phyloP scores from a whole-genome alignment of 2,329 filamentous ascomycete genomes.

The Botryotinia convoluta region DNA sequence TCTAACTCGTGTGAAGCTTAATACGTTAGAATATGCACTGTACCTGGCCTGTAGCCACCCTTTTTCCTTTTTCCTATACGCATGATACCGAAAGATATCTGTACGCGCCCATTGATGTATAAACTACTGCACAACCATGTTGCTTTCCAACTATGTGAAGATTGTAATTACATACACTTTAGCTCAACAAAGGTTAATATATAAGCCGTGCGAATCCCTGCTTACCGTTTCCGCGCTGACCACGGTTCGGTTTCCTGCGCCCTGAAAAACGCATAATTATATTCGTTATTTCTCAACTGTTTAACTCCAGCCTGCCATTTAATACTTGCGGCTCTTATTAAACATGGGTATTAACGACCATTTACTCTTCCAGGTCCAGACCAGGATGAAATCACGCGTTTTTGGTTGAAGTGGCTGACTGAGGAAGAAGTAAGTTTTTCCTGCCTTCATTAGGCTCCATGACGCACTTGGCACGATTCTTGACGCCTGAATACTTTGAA shows the following conservation, averaged over 20 bases:
- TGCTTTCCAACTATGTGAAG: not conserved
- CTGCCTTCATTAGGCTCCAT: conserved; percentile 3
- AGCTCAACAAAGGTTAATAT: conserved; percentile 17
- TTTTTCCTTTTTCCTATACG: not conserved
- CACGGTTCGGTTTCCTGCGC: conserved; percentile 2
- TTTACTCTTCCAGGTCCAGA: conserved; percentile 9
- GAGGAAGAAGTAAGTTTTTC: conserved; percentile 7
- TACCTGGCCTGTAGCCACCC: not conserved
- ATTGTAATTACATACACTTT: conserved; percentile 13
- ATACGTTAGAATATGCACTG: not conserved
- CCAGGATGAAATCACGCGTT: not conserved
- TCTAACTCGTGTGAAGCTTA: not conserved
- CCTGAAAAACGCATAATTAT: not conserved
- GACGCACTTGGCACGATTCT: conserved; percentile 10
- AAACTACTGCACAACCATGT: not conserved
- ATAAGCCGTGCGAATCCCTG: conserved; percentile 8
- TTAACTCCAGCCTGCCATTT: not conserved
- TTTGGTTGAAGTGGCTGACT: conserved; percentile 18
- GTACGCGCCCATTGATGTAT: not conserved
- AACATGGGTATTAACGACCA: not conserved
- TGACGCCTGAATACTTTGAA: conserved; percentile 3
- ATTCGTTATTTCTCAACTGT: not conserved
- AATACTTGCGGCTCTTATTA: conserved; percentile 6
- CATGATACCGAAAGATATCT: not conserved
- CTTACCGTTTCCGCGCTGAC: conserved; percentile 16